phyloP scores from a whole-genome alignment of 768 basidiomycete genomes.

The Nevesoporus exiguus region DNA sequence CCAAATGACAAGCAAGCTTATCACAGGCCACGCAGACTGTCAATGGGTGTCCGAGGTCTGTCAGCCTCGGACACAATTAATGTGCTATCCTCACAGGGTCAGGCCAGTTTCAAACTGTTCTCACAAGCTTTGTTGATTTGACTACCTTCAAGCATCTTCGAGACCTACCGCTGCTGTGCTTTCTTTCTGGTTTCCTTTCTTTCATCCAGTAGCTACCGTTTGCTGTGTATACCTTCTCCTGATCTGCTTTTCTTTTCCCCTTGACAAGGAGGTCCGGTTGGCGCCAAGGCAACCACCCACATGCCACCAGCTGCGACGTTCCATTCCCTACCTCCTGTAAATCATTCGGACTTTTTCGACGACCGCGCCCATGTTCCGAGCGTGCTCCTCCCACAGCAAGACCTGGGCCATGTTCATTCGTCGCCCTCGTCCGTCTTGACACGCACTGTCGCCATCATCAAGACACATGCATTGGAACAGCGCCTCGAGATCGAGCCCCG shows the following conservation, averaged over 20 bases:
- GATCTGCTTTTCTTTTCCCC: conserved; percentile 1
- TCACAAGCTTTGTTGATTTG: conserved; percentile 12
- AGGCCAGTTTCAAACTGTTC: conserved; percentile 12
- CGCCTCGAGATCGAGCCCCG: conserved; percentile 78
- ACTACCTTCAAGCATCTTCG: conserved; percentile 3
- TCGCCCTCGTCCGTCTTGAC: conserved; percentile 27
- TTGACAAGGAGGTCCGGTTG: neutral
- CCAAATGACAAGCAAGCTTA: neutral
- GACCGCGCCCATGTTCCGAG: conserved; percentile 2
- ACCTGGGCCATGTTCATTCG: conserved; percentile 1
- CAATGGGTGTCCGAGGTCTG: conserved; percentile 18
- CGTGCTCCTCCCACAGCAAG: conserved; percentile 2
- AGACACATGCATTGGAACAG: conserved; percentile 67
- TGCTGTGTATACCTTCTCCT: conserved; percentile 21
- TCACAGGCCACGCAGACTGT: no score
- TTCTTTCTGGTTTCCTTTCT: conserved; percentile 18
- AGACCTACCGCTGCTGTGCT: conserved; percentile 6
- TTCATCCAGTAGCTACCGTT: conserved; percentile 14
- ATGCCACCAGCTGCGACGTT: conserved; percentile 22
- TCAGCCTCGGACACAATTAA: neutral
- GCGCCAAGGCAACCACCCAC: conserved; percentile 9
- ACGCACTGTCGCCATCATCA: conserved; percentile 84
- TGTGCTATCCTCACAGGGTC: conserved; percentile 2
- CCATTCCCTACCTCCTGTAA: conserved; percentile 12
- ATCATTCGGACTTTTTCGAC: conserved; percentile 18